Percentiles rank a stretch among this genome's conserved stretches.
Evolutionary conservation across 2,329 filamentous ascomycete genomes (phyloP).

Genomic region (Talaromyces sp.): DNA sequence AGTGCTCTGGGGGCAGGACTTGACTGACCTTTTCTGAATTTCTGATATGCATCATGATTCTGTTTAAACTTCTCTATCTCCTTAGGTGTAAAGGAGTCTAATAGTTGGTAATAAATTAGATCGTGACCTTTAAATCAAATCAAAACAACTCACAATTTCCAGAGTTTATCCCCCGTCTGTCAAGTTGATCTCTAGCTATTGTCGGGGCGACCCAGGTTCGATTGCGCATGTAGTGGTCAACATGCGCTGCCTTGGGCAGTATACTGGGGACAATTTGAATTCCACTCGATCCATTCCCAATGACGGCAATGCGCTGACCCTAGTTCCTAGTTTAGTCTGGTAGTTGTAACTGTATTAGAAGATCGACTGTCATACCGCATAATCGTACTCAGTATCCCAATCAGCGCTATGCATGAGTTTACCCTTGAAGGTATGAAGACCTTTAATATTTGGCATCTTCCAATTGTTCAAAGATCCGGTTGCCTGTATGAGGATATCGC

Average conservation of each 20-base stretch:
- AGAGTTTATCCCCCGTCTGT: slow-evolving; percentile 27
- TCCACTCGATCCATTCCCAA: slow-evolving; percentile 45
- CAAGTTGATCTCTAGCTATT: slow-evolving; percentile 32
- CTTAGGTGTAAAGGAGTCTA: slow-evolving; percentile 35
- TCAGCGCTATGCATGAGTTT: slow-evolving; percentile 48
- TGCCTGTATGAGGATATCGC: slow-evolving; percentile 41
- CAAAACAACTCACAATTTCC: slow-evolving; percentile 31
- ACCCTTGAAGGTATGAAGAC: slow-evolving; percentile 51
- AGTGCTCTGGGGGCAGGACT: too few species aligned
- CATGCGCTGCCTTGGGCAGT: slow-evolving; percentile 42
- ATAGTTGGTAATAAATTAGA: not conserved
- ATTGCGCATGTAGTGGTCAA: slow-evolving; percentile 40
- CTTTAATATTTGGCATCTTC: slow-evolving; percentile 52
- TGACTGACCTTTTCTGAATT: slow-evolving; percentile 39
- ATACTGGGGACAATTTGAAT: slow-evolving; percentile 46
- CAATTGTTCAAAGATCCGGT: slow-evolving; percentile 46
- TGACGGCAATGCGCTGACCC: slow-evolving; percentile 40
- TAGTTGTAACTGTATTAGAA: not conserved
- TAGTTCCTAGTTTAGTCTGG: slow-evolving; percentile 6
- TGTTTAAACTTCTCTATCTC: slow-evolving; percentile 37
- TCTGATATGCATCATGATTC: slow-evolving; percentile 34
- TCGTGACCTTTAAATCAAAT: not conserved
- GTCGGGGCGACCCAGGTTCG: slow-evolving; percentile 36
- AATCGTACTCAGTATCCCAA: slow-evolving; percentile 39
- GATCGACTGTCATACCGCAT: too few species aligned